Conservation (phyloP, 2,329 filamentous ascomycete species). For the Ophiostoma quercus region DNA sequence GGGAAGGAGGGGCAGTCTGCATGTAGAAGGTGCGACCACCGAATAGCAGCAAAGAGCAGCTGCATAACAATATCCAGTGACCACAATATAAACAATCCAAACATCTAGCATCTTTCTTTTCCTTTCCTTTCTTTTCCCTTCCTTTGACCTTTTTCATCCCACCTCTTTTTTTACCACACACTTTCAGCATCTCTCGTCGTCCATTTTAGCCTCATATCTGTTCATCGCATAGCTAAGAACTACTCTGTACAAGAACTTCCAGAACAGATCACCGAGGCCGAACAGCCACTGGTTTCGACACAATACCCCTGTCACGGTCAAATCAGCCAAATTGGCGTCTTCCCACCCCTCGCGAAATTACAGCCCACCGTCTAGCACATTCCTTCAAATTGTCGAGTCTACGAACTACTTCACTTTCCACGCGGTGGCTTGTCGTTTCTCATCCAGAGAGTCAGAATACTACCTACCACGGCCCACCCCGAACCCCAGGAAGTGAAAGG, state of each 20-base stretch:
- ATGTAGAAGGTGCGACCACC: slow-evolving; percentile 18
- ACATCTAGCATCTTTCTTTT: neutral
- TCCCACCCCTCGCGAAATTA: slow-evolving; percentile 33
- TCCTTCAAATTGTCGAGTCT: neutral
- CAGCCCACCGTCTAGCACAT: slow-evolving; percentile 24
- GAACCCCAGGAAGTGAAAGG: slow-evolving; percentile 9
- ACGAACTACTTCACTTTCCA: neutral
- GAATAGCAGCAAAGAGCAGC: neutral
- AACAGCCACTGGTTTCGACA: neutral
- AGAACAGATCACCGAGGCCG: neutral
- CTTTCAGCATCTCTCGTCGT: neutral
- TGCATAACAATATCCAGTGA: neutral
- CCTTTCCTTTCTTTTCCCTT: neutral
- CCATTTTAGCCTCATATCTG: neutral
- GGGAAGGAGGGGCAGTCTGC: slow-evolving; percentile 9
- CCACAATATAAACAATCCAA: slow-evolving; percentile 19
- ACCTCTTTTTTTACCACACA: neutral
- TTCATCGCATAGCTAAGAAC: neutral
- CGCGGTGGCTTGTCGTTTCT: neutral
- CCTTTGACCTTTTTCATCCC: neutral
- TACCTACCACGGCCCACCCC: neutral
- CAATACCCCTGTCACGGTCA: neutral
- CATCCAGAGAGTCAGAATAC: neutral
- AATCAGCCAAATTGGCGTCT: slow-evolving; percentile 22
- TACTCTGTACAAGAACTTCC: neutral